Conservation (phyloP, 1,139 yeast species). For the Nakaseomyces kungkrabaensis region DNA sequence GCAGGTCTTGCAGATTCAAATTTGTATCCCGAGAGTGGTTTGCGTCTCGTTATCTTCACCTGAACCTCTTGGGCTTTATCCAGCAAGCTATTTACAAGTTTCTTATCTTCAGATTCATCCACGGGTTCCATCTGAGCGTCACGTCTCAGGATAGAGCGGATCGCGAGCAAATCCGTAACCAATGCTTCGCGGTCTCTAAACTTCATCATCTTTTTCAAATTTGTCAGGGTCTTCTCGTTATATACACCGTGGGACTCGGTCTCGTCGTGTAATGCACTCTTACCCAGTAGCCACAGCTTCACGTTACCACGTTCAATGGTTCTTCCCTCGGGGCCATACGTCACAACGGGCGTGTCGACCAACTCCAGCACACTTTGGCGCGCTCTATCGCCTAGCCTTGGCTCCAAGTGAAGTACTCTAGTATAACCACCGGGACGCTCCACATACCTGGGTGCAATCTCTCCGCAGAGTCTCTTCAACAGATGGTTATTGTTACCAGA, state of each 20-base stretch:
- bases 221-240: conserved; percentile 17
- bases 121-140: conserved; percentile 8
- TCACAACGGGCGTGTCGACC: conserved; percentile 51
- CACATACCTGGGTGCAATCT: conserved; percentile 53
- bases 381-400: conserved; percentile 83
- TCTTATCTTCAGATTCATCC: conserved; percentile 12
- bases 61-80: not conserved
- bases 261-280: conserved; percentile 20
- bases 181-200: conserved; percentile 15
- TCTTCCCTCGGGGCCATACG: conserved; percentile 6
- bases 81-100: conserved; percentile 9
- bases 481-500: conserved; percentile 27
- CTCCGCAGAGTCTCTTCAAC: conserved; percentile 48
- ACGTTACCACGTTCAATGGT: conserved; percentile 24
- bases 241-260: conserved; percentile 5
- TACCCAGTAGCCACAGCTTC: conserved; percentile 27
- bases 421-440: conserved; percentile 75
- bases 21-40: not conserved
- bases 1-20: not conserved
- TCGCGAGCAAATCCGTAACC: conserved; percentile 13
- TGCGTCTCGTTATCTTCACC: not conserved
- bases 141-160: conserved; percentile 15
- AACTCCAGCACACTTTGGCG: conserved; percentile 84
- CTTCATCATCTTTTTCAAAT: conserved; percentile 19
- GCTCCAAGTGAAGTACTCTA: conserved; percentile 73